A percentile compares a stretch with the other conserved stretches of the same genome.
Evolutionary conservation across 805 yeast species (phyloP).

Genomic region (Starmerella khaoyaiensis): DNA sequence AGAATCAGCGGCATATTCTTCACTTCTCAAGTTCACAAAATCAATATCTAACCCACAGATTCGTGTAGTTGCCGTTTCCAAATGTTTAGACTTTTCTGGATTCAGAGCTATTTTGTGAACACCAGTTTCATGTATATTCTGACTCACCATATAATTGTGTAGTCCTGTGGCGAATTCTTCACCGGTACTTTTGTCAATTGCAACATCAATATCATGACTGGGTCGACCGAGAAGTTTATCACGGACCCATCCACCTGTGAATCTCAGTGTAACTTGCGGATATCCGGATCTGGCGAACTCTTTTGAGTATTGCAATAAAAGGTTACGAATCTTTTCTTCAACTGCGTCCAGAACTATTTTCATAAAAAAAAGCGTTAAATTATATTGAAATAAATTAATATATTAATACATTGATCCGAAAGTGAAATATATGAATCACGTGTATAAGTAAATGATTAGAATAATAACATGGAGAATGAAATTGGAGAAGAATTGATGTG

Average conservation of each 20-base stretch:
- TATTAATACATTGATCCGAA: not conserved
- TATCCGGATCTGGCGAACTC: slow-evolving; percentile 19
- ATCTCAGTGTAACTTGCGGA: slow-evolving; percentile 42
- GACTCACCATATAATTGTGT: slow-evolving; percentile 33
- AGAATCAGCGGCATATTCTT: slow-evolving; percentile 63
- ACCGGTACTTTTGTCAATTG: slow-evolving; percentile 74
- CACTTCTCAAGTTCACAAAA: slow-evolving; percentile 82
- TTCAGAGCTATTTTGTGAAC: slow-evolving; percentile 78
- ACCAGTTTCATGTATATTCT: slow-evolving; percentile 22
- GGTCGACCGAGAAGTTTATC: slow-evolving; percentile 74
- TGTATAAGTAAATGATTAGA: not conserved
- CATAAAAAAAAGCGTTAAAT: slow-evolving; percentile 1
- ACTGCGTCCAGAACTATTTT: slow-evolving; percentile 23
- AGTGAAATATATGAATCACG: not conserved
- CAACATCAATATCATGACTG: slow-evolving; percentile 84
- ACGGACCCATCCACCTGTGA: slow-evolving; percentile 98
- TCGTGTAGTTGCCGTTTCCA: slow-evolving; percentile 91
- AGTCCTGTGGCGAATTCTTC: slow-evolving; percentile 66
- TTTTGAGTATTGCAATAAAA: slow-evolving; percentile 26
- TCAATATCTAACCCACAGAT: slow-evolving; percentile 77
- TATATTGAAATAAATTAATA: not conserved
- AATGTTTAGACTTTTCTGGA: slow-evolving; percentile 90
- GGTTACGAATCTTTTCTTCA: slow-evolving; percentile 24
- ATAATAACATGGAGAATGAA: no score
- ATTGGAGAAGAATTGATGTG: no score